Evolutionary conservation across 768 basidiomycete genomes (phyloP).

Genomic region (Lenzites betulinus): DNA sequence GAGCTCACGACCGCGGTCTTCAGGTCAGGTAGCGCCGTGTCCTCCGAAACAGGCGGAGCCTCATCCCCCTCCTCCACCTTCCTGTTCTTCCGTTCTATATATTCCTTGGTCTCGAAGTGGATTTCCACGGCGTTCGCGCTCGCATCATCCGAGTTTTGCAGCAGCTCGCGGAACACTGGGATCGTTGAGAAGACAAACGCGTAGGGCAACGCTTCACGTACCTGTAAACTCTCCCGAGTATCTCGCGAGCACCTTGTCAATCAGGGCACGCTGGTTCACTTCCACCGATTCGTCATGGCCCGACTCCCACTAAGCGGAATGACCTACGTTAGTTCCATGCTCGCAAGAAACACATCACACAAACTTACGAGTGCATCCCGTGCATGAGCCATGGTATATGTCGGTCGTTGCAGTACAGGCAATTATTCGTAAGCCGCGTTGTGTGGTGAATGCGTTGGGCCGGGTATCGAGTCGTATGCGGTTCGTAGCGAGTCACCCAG

Average conservation of each 20-base stretch:
- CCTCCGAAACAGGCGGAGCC: constrained; percentile 1
- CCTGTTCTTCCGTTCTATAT: constrained; percentile 38
- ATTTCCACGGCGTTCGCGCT: constrained; percentile 77
- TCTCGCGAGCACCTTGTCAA: constrained; percentile 94
- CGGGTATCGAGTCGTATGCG: too few species aligned
- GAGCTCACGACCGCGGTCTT: constrained; percentile 59
- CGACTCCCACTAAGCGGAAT: constrained; percentile 43
- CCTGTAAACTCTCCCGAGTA: constrained; percentile 94
- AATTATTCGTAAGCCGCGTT: not conserved
- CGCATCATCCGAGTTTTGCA: constrained; percentile 97
- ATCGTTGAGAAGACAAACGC: not conserved
- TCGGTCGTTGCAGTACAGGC: not conserved
- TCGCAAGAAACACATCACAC: not conserved
- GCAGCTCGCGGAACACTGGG: constrained; percentile 73
- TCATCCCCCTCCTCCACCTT: constrained; percentile 16
- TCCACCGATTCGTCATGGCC: constrained; percentile 83
- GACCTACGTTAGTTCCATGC: not conserved
- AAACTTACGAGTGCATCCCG: constrained; percentile 25
- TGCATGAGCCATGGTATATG: constrained; percentile 17
- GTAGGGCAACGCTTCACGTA: constrained; percentile 26
- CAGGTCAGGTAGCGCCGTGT: constrained; percentile 54
- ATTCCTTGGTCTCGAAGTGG: constrained; percentile 67
- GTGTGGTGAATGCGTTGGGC: not conserved
- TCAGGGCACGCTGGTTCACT: constrained; percentile 94
- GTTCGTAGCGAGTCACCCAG: not conserved